phyloP scores from a whole-genome alignment of 306 rosid genomes.

The Abrus precatorius region DNA sequence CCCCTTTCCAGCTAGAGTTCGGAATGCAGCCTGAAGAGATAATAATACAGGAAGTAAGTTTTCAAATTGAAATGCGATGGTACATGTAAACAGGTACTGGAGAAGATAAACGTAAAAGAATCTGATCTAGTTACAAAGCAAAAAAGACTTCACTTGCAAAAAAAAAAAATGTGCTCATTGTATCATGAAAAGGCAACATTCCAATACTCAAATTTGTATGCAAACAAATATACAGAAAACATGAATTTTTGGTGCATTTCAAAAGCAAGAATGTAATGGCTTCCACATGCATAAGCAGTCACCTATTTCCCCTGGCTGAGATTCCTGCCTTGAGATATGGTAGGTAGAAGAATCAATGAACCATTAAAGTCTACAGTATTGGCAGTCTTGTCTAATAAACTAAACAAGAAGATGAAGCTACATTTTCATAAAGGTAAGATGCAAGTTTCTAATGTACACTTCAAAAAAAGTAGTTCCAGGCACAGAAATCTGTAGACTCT shows the following conservation, averaged over 20 bases:
- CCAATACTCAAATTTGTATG: background rate
- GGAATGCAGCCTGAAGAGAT: slow-evolving; percentile 81
- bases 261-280: background rate
- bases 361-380: background rate
- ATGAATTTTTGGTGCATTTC: background rate
- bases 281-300: slow-evolving; percentile 3
- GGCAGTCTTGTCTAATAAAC: too few relatives aligned
- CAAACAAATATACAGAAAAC: background rate
- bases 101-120: slow-evolving; percentile 25
- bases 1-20: slow-evolving; percentile 95
- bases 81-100: slow-evolving; percentile 33
- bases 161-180: background rate
- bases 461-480: too few relatives aligned
- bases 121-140: slow-evolving; percentile 31
- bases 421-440: too few relatives aligned
- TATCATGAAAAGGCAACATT: slow-evolving; percentile 17
- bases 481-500: too few relatives aligned
- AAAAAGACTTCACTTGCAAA: slow-evolving; percentile 32
- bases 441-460: too few relatives aligned
- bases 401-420: too few relatives aligned
- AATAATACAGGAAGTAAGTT: background rate
- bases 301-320: slow-evolving; percentile 2
- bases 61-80: slow-evolving; percentile 18
- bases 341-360: background rate
- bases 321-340: background rate